Base-by-base conservation (phyloP, 208 protist genomes). In the Acanthamoeba lenticulata region DNA sequence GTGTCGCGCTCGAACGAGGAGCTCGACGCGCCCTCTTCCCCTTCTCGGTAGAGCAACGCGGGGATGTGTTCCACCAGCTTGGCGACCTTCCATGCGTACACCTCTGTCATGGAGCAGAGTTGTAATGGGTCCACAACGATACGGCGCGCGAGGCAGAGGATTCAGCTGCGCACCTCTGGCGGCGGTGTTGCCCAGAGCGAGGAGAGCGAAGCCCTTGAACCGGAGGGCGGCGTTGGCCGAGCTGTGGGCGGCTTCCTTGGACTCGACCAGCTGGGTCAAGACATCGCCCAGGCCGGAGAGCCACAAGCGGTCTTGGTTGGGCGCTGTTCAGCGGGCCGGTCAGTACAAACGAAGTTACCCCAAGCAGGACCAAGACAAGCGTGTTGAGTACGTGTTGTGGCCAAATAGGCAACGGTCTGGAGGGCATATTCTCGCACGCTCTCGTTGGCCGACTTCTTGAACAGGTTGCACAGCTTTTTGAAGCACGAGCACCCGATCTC, bases 361-460 rank as follows among this genome's bases (percentile, higher is more conserved):
- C 55, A 62, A 2, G 9, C 55, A 24, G 21, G 13, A 9, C 6
- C 67, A 44, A 17, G 11, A 2, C 32, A 74, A 27, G 36, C 65
- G 19, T 0, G 0, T 1, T 44, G 29, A 49, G 29, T 83, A 86
- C 77, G 29, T 9, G 77, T 57, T 21, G 77, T 86, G 77, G 77
- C 77, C 44, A 86, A 19, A 60, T 86, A 42, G 29, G 77, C 77
- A 11, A 86, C 57, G 17, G 77, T 86, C 44, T 86, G 77, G 9
- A 86, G 77, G 42, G 77, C 77, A 19, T 86, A 86, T 17, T 86
- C 77, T 6, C 77, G 77, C 77, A 86, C 77, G 77, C 77, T 86
- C 27, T 86, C 77, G 44, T 86, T 86, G 0, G 77, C 9, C 15
- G 77, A 86, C 15, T 57, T 57, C 5, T 38, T 32, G 27, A 57